Conservation (phyloP, 2,329 filamentous ascomycete species). For the Fusarium keratoplasticum region DNA sequence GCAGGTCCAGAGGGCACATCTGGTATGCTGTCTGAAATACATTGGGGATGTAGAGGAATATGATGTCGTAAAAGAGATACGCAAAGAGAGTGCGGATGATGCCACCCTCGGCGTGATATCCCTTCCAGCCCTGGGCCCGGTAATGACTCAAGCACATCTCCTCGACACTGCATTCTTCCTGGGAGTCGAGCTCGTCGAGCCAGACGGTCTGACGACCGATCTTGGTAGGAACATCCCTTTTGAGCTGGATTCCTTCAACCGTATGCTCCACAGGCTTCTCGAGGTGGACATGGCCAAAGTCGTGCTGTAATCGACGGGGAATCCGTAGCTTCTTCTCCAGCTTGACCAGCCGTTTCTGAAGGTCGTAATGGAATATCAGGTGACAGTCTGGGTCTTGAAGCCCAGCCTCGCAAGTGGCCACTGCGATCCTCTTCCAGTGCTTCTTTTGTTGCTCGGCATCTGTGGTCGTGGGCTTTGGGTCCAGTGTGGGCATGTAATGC, state of each 20-base stretch:
- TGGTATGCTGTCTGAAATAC: slow-evolving; percentile 98
- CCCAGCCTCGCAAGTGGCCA: slow-evolving; percentile 85
- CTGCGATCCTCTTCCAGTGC: slow-evolving; percentile 82
- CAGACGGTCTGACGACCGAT: slow-evolving; percentile 74
- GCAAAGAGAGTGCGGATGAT: slow-evolving; percentile 92
- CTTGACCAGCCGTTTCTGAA: slow-evolving; percentile 94
- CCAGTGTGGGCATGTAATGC: slow-evolving; percentile 84
- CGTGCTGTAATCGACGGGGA: slow-evolving; percentile 87
- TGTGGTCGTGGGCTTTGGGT: slow-evolving; percentile 53
- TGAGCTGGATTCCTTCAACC: slow-evolving; percentile 82
- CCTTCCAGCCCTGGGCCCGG: slow-evolving; percentile 87
- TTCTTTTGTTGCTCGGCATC: slow-evolving; percentile 73
- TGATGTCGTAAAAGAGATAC: slow-evolving; percentile 91
- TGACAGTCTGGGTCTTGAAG: slow-evolving; percentile 91
- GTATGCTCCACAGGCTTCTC: slow-evolving; percentile 79
- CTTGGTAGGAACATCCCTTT: slow-evolving; percentile 63
- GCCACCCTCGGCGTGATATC: slow-evolving; percentile 92
- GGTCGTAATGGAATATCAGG: slow-evolving; percentile 90
- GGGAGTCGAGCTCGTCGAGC: slow-evolving; percentile 79
- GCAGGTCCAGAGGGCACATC: slow-evolving; percentile 90
- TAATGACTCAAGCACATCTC: slow-evolving; percentile 94
- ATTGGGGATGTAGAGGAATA: slow-evolving; percentile 94
- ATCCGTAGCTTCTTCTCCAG: slow-evolving; percentile 87
- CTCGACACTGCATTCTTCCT: slow-evolving; percentile 87
- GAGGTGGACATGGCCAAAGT: slow-evolving; percentile 88